Percentiles rank a stretch among this genome's conserved stretches.
These are phyloP conservation scores for Hymenoscyphus fructigenus DNA, from an alignment of 2,329 filamentous ascomycete species.

Conservation along the genomic window DNA sequence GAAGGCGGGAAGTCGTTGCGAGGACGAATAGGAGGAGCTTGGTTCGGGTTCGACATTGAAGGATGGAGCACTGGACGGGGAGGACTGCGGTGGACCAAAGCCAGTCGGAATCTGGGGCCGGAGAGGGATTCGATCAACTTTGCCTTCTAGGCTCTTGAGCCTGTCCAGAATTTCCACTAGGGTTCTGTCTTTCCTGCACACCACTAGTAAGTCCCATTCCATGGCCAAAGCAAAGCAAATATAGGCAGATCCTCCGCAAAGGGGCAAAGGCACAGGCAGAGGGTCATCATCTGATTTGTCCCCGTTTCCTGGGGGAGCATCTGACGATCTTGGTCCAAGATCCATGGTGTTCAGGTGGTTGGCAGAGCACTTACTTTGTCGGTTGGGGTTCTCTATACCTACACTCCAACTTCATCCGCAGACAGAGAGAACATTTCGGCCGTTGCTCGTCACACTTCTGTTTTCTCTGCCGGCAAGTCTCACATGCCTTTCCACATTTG, in stretches of 20 bases:
- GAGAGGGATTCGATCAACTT: constrained; percentile 48
- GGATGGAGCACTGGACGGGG: constrained; percentile 30
- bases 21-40: constrained; percentile 29
- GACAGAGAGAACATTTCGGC: constrained; percentile 60
- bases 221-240: not conserved
- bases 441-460: constrained; percentile 64
- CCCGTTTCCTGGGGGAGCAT: not conserved
- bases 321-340: not conserved
- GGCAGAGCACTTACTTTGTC: constrained; percentile 54
- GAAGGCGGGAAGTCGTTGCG: constrained; percentile 14
- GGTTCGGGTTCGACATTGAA: constrained; percentile 23
- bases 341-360: constrained; percentile 3
- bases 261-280: not conserved
- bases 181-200: constrained; percentile 59
- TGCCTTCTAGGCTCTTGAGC: constrained; percentile 53
- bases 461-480: constrained; percentile 59
- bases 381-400: constrained; percentile 59
- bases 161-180: constrained; percentile 59
- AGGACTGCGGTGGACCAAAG: constrained; percentile 27
- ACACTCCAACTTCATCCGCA: constrained; percentile 57
- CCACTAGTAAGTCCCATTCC: constrained; percentile 20
- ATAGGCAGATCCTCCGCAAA: not conserved
- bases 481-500: constrained; percentile 48
- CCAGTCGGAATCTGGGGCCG: constrained; percentile 14
- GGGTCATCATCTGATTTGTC: not conserved